Evolutionary conservation across 805 yeast species (phyloP).

Genomic region (Tetrapisispora taiwanensis): DNA sequence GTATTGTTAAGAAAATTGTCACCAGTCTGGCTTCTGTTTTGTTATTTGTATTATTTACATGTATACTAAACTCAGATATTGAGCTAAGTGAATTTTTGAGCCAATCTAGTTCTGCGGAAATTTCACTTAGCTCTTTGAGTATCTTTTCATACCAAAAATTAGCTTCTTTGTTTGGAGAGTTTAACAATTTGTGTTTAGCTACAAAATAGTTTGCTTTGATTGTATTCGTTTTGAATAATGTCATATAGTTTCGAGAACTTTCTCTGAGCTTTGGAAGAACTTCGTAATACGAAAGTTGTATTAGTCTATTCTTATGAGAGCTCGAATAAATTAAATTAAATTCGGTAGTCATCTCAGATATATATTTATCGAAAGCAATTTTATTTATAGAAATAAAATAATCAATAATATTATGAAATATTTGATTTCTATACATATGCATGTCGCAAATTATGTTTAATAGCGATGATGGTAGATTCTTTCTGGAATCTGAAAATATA

Average conservation of each 20-base stretch:
- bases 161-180: neutral
- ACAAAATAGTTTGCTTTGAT: neutral
- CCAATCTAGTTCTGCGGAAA: neutral
- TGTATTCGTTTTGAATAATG: neutral
- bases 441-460: neutral
- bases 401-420: neutral
- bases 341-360: neutral
- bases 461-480: neutral
- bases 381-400: neutral
- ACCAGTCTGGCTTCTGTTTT: neutral
- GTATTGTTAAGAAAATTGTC: neutral
- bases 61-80: neutral
- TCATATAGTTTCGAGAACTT: neutral
- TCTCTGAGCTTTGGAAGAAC: neutral
- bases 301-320: neutral
- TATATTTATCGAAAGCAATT: neutral
- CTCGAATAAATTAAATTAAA: neutral
- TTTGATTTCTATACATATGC: neutral
- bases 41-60: neutral
- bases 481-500: neutral
- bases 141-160: neutral
- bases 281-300: neutral
- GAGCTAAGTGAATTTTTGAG: neutral
- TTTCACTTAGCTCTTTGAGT: neutral
- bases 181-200: neutral